Percentiles rank a stretch among this genome's conserved stretches.
These are phyloP conservation scores for Aspergillus sp. DNA, from an alignment of 2,329 filamentous ascomycete genomes.

Conservation along the genomic window DNA sequence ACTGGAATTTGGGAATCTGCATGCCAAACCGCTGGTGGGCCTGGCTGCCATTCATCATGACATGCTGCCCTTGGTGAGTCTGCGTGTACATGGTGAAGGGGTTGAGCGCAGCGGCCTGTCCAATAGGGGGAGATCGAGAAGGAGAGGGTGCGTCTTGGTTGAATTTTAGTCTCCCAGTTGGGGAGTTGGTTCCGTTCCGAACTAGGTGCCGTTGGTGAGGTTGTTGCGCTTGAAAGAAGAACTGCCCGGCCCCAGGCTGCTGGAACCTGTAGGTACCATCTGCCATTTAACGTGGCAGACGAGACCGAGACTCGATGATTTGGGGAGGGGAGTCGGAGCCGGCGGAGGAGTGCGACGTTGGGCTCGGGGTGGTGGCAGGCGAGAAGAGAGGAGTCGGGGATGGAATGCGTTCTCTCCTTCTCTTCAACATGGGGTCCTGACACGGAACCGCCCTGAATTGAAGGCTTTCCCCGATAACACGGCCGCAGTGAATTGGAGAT, in stretches of 20 bases:
- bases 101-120: slow-evolving; percentile 43
- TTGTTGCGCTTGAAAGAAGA: slow-evolving; percentile 48
- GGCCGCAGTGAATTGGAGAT: slow-evolving; percentile 18
- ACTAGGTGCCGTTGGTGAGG: slow-evolving; percentile 45
- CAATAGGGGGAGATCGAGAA: slow-evolving; percentile 47
- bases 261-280: slow-evolving; percentile 57
- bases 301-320: slow-evolving; percentile 41
- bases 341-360: slow-evolving; percentile 22
- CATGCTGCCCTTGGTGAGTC: slow-evolving; percentile 48
- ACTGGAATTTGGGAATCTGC: slow-evolving; percentile 49
- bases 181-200: slow-evolving; percentile 48
- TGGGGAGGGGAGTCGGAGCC: slow-evolving; percentile 27
- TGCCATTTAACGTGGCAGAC: slow-evolving; percentile 54
- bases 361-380: slow-evolving; percentile 23
- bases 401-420: slow-evolving; percentile 47
- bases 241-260: slow-evolving; percentile 54
- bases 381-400: slow-evolving; percentile 34
- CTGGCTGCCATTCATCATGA: slow-evolving; percentile 52
- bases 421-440: slow-evolving; percentile 49
- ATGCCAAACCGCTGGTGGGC: slow-evolving; percentile 50
- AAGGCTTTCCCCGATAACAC: slow-evolving; percentile 17
- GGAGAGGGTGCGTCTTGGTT: slow-evolving; percentile 49
- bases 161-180: slow-evolving; percentile 46
- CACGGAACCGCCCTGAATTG: slow-evolving; percentile 32
- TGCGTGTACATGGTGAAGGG: slow-evolving; percentile 50